Conservation (phyloP, 2,329 filamentous ascomycete genomes). For the Bimuria novae-zelandiae region DNA sequence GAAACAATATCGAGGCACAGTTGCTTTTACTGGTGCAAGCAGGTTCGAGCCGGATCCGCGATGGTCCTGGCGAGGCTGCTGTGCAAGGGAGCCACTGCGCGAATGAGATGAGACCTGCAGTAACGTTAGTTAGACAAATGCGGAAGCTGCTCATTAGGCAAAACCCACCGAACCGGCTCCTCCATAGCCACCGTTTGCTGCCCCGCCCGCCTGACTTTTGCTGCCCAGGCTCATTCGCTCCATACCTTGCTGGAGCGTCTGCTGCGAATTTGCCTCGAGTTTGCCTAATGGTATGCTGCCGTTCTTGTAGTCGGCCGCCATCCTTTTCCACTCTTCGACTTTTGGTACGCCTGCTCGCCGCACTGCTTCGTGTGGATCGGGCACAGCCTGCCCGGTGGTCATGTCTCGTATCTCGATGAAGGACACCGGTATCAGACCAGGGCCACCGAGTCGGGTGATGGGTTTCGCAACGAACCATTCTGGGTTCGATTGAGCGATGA, state of each 20-base stretch:
- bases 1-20: conserved; percentile 91
- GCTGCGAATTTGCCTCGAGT: conserved; percentile 65
- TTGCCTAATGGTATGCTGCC: conserved; percentile 96
- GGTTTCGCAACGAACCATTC: conserved; percentile 99
- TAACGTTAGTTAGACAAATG: conserved; percentile 16
- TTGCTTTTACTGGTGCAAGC: conserved; percentile 78
- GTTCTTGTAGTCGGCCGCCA: conserved; percentile 99
- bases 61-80: conserved; percentile 47
- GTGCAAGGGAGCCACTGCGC: conserved; percentile 43
- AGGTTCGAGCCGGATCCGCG: conserved; percentile 51
- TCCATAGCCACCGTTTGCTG: conserved; percentile 30
- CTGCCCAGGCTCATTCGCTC: conserved; percentile 76
- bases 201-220: conserved; percentile 31
- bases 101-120: conserved; percentile 33
- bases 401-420: conserved; percentile 97
- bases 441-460: conserved; percentile 94
- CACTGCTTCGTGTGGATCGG: conserved; percentile 83
- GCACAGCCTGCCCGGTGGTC: conserved; percentile 79
- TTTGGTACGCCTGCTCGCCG: conserved; percentile 86
- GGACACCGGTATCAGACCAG: conserved; percentile 92
- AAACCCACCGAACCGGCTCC: conserved; percentile 39
- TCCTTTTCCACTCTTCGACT: conserved; percentile 99
- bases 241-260: conserved; percentile 61
- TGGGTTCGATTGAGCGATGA: conserved; percentile 96
- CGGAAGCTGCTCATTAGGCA: conserved; percentile 21